Conservation (phyloP, 1,284 basidiomycete genomes). For the Ganoderma lingzhi region DNA sequence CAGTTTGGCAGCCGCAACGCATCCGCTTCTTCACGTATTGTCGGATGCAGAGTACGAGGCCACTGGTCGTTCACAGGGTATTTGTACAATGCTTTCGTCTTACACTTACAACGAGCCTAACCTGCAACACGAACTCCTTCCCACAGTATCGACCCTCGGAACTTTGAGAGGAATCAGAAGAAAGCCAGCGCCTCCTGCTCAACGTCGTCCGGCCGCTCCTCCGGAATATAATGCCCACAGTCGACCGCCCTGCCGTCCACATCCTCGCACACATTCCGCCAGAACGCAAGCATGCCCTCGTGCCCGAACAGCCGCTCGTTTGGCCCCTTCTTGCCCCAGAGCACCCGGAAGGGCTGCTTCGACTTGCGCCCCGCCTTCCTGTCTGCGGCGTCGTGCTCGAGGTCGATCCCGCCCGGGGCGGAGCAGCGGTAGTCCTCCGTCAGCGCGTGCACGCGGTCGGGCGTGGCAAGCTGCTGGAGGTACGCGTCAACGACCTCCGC, state of each 20-base stretch:
- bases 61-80: too few species aligned
- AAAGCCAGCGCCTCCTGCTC: slow-evolving; percentile 47
- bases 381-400: slow-evolving; percentile 5
- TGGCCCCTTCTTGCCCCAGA: slow-evolving; percentile 3
- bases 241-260: slow-evolving; percentile 1
- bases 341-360: background rate
- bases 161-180: slow-evolving; percentile 58
- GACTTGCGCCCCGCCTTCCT: background rate
- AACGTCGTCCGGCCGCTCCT: slow-evolving; percentile 32
- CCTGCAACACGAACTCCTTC: too few species aligned
- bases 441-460: background rate
- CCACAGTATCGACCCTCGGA: slow-evolving; percentile 71
- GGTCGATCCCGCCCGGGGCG: background rate
- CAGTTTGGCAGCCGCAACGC: too few species aligned
- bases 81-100: too few species aligned
- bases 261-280: background rate
- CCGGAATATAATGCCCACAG: slow-evolving; percentile 3
- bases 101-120: too few species aligned
- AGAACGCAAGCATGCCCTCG: slow-evolving; percentile 2
- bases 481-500: background rate
- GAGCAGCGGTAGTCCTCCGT: slow-evolving; percentile 8
- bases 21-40: too few species aligned
- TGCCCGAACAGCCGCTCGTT: slow-evolving; percentile 2
- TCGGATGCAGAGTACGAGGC: too few species aligned
- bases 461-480: slow-evolving; percentile 1